Evolutionary conservation across 495 filamentous ascomycete species (phyloP), one percentile per base, ranked within the genome.

Genomic region (Lophiostoma macrostomum): DNA sequence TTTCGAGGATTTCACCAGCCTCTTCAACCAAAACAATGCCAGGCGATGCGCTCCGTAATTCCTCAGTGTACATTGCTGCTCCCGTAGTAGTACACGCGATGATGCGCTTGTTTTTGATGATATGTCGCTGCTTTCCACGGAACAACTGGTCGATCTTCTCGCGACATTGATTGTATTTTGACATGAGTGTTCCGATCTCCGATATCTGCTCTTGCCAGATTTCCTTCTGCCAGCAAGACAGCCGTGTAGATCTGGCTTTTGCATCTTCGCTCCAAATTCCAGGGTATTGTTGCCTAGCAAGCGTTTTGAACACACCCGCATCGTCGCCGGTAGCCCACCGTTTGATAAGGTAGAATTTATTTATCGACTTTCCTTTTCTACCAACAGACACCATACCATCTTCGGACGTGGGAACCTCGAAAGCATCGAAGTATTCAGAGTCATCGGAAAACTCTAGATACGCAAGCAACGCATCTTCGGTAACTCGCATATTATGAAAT

Each of bases 1-100:
- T 77, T 60, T 93, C 87, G 1, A 90, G 66, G 20, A 90, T 86
- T 58, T 93, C 87, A 5, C 87, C 87, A 3, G 87, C 87, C 59
- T 93, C 88, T 63, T 93, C 87, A 0, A 89, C 77, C 0, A 91
- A 59, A 20, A 88, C 60, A 5, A 85, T 70, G 14, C 78, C 77
- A 0, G 80, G 79, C 0, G 45, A 48, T 4, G 77, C 76, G 4
- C 67, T 66, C 35, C 72, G 71, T 6, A 91, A 65, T 25, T 78
- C 71, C 6, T 73, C 57, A 3, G 69, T 56, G 52, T 84, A 77
- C 63, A 77, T 88, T 2, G 87, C 86, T 0, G 87, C 85, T 3
- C 69, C 85, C 0, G 83, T 90, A 0, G 87, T 91, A 1, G 87
- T 91, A 60, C 84, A 88, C 0, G 75, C 85, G 35, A 94, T 83